These are phyloP conservation scores for Arabidopsis arenosa DNA, from an alignment of 345 rosid genomes.

Conservation along the genomic window DNA sequence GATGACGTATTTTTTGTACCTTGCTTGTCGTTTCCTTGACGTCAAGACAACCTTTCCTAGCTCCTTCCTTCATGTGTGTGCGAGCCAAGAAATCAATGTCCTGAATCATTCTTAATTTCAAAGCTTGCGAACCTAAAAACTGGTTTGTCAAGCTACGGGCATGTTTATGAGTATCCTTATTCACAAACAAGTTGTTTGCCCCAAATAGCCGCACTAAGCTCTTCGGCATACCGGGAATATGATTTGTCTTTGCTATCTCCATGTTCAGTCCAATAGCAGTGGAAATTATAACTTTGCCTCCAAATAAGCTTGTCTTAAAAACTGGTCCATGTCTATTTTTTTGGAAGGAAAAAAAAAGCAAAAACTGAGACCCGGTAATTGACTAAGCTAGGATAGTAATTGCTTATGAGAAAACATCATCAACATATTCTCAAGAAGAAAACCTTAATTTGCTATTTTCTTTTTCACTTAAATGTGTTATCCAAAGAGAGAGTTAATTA, in stretches of 20 bases:
- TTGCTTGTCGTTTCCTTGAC: constrained; percentile 23
- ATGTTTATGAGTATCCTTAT: constrained; percentile 20
- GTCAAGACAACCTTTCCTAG: constrained; percentile 11
- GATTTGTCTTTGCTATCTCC: constrained; percentile 36
- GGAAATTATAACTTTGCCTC: constrained; percentile 33
- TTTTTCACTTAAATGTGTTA: too few relatives aligned
- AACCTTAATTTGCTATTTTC: too few relatives aligned
- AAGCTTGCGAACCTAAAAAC: constrained; percentile 26
- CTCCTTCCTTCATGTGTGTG: constrained; percentile 24
- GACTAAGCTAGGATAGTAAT: background rate
- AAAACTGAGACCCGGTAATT: background rate
- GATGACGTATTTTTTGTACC: background rate
- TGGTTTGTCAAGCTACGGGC: constrained; percentile 20
- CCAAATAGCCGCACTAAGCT: constrained; percentile 28
- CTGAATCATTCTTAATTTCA: constrained; percentile 21
- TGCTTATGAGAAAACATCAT: too few relatives aligned
- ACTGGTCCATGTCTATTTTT: constrained; percentile 33
- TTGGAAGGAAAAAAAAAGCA: background rate
- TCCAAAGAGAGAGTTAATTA: too few relatives aligned
- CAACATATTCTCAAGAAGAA: too few relatives aligned
- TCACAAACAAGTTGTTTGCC: constrained; percentile 28
- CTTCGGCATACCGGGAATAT: constrained; percentile 17
- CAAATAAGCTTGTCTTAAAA: constrained; percentile 41
- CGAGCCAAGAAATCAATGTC: constrained; percentile 30
- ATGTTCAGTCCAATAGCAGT: constrained; percentile 32